Percentiles rank a stretch among this genome's conserved stretches.
Evolutionary conservation across 176 grass and related monocot species (phyloP).

Genomic region (Triticum aestivum): IWGSC_CS_RefSeq_v2.1 NC_057803.1:390474658-390475157

Average conservation of each 20-base stretch:
- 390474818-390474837: constrained; percentile 67
- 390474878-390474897: constrained; percentile 36
- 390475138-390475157: no score
- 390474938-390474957: constrained; percentile 13
- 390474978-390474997: constrained; percentile 14
- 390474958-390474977: not conserved
- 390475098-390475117: not conserved
- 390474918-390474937: constrained; percentile 9
- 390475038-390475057: constrained; percentile 7
- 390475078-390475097: not conserved
- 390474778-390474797: constrained; percentile 30
- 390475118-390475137: no score
- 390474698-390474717: no score
- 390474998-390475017: constrained; percentile 11
- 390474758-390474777: constrained; percentile 61
- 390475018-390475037: constrained; percentile 19
- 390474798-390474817: constrained; percentile 86
- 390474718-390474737: no score
- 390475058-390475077: constrained; percentile 3
- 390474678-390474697: no score
- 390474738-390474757: constrained; percentile 35
- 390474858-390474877: constrained; percentile 57
- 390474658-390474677: no score
- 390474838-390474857: constrained; percentile 68
- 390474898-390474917: constrained; percentile 33